Evolutionary conservation across 352 stramenopile genomes (phyloP).

Genomic region (Phytophthora crassamura): DNA sequence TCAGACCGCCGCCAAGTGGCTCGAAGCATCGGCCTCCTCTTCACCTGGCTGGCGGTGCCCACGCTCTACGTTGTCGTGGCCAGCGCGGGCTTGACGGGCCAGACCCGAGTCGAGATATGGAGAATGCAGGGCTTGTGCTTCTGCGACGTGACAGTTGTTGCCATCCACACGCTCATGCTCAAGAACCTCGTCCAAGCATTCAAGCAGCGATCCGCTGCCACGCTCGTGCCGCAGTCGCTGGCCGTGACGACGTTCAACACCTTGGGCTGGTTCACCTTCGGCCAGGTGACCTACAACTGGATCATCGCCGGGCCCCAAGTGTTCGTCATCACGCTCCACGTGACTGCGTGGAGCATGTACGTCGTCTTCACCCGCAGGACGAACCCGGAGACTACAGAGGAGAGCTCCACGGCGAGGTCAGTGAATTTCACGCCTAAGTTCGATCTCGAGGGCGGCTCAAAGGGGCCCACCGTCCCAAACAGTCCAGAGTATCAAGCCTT

Average conservation of each 20-base stretch:
- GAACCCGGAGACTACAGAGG: slow-evolving; percentile 11
- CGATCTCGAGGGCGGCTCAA: slow-evolving; percentile 10
- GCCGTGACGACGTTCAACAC: slow-evolving; percentile 58
- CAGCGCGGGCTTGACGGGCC: slow-evolving; percentile 30
- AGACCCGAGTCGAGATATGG: slow-evolving; percentile 35
- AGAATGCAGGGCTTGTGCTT: slow-evolving; percentile 44
- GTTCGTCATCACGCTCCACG: slow-evolving; percentile 47
- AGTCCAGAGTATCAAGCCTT: slow-evolving; percentile 31
- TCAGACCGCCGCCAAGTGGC: slow-evolving; percentile 23
- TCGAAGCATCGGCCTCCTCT: slow-evolving; percentile 20
- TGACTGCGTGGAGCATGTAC: slow-evolving; percentile 42
- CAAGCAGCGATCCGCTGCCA: slow-evolving; percentile 41
- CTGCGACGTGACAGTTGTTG: slow-evolving; percentile 37
- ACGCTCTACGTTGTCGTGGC: slow-evolving; percentile 39
- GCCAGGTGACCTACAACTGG: slow-evolving; percentile 52
- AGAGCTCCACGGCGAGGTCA: slow-evolving; percentile 12
- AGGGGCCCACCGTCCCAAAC: slow-evolving; percentile 6
- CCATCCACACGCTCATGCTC: slow-evolving; percentile 52
- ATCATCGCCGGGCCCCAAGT: slow-evolving; percentile 59
- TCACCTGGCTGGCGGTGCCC: slow-evolving; percentile 25
- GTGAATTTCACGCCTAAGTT: slow-evolving; percentile 28
- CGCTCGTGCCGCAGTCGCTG: slow-evolving; percentile 47
- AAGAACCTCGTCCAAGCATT: slow-evolving; percentile 46
- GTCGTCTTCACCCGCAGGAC: slow-evolving; percentile 31
- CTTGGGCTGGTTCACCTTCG: slow-evolving; percentile 57